Base-by-base conservation (phyloP, 2,329 filamentous ascomycete genomes). In the Hypocreales sp. region DNA sequence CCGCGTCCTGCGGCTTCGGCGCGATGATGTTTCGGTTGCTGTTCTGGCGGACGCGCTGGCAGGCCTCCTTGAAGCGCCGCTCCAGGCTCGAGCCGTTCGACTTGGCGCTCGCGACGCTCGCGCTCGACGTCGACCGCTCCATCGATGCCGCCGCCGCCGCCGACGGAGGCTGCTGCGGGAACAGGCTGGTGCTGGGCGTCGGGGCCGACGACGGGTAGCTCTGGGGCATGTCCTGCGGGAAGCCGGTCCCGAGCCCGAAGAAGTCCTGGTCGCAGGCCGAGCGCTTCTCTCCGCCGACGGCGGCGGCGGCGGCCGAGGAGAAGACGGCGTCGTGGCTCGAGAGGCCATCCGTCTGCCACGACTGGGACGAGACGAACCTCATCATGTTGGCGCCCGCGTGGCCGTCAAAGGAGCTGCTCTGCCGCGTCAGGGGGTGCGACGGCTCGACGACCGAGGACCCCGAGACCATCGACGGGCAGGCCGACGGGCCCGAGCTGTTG, bases 41-140 rank as follows among this genome's bases (percentile, higher is more conserved):
- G 15, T 60, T 60, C 22, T 55, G 46, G 12, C 60, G 53, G 26
- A 66, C 59, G 13, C 58, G 55, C 22, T 51, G 48, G 3, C 60
- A 50, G 1, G 63, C 55, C 27, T 64, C 57, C 37, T 60, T 65
- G 16, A 56, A 56, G 8, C 65, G 61, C 7, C 48, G 47, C 20
- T 56, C 58, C 1, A 61, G 41, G 1, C 40, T 44, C 5, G 64
- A 67, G 4, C 47, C 47, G 2, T 38, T 60, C 1, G 64, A 68
- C 35, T 46, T 56, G 29, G 42, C 47, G 38, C 62, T 67, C 5
- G 35, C 29, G 7, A 33, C 37, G 35, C 58, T 61, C 21, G 47
- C 46, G 32, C 51, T 58, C 7, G 64, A 67, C n/a, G 46, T 34
- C 2, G 60, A 63, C 7, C 63, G 55, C 34, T 64, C 55, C 61